These are phyloP conservation scores for Alternaria alternata DNA, from an alignment of 2,329 filamentous ascomycete species.

Conservation along the genomic window DNA sequence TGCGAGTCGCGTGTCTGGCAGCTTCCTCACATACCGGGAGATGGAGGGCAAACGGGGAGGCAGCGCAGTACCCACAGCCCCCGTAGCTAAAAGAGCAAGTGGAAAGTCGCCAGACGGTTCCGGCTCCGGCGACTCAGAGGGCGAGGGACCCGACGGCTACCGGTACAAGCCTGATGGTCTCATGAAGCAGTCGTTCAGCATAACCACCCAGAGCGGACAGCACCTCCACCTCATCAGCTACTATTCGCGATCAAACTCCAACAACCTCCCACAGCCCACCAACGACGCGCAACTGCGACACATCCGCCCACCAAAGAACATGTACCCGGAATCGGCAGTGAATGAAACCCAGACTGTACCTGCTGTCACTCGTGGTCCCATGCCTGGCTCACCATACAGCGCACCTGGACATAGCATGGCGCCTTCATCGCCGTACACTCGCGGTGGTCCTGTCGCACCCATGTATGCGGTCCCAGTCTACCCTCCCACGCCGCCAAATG, in stretches of 20 bases:
- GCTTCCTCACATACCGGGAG: slow-evolving; percentile 95
- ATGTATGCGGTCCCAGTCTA: slow-evolving; percentile 52
- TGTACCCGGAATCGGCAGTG: slow-evolving; percentile 96
- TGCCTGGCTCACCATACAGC: slow-evolving; percentile 65
- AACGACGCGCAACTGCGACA: slow-evolving; percentile 80
- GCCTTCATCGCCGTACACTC: slow-evolving; percentile 61
- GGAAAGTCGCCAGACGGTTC: slow-evolving; percentile 83
- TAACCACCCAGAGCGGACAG: slow-evolving; percentile 88
- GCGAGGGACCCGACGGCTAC: slow-evolving; percentile 63
- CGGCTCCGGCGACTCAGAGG: slow-evolving; percentile 82
- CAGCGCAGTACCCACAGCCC: slow-evolving; percentile 63
- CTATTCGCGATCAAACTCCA: slow-evolving; percentile 81
- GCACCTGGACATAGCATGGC: slow-evolving; percentile 61
- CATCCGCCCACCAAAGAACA: slow-evolving; percentile 87
- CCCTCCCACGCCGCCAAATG: slow-evolving; percentile 53
- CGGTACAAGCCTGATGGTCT: slow-evolving; percentile 83
- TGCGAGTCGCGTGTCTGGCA: slow-evolving; percentile 94
- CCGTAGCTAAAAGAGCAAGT: slow-evolving; percentile 53
- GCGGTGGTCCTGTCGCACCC: slow-evolving; percentile 51
- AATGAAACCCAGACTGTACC: slow-evolving; percentile 84
- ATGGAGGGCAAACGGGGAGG: slow-evolving; percentile 98
- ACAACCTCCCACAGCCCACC: slow-evolving; percentile 80
- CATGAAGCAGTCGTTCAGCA: slow-evolving; percentile 99
- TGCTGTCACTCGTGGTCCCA: slow-evolving; percentile 78
- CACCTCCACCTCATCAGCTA: slow-evolving; percentile 98